phyloP scores from a whole-genome alignment of 768 basidiomycete species.

The Strobilomyces dryophilus region DNA sequence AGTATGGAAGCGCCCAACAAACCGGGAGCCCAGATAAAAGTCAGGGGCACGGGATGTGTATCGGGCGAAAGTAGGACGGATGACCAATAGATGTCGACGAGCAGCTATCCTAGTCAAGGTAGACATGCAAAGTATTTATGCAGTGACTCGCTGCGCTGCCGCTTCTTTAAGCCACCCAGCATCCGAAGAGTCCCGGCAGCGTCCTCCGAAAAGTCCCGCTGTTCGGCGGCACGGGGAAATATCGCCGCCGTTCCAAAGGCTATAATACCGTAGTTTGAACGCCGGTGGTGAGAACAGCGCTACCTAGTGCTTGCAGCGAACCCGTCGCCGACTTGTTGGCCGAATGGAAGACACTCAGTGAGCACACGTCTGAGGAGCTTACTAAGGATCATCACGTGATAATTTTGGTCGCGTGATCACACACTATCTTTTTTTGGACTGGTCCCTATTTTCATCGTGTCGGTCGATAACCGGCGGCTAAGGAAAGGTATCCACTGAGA shows the following conservation, averaged over 20 bases:
- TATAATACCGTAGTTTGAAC: background rate
- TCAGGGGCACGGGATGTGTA: constrained; percentile 5
- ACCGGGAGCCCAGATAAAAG: background rate
- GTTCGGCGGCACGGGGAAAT: background rate
- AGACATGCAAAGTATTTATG: constrained; percentile 13
- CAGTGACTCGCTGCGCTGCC: background rate
- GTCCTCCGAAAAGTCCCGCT: constrained; percentile 19
- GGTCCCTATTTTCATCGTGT: constrained; percentile 12
- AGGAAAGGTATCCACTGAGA: background rate
- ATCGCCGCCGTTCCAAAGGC: background rate
- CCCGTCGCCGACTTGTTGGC: too few species aligned
- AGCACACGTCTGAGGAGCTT: background rate
- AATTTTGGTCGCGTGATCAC: background rate
- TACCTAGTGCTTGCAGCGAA: background rate
- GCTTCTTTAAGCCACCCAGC: constrained; percentile 19
- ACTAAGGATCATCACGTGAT: constrained; percentile 5
- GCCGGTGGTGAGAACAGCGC: background rate
- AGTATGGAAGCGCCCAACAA: constrained; percentile 18
- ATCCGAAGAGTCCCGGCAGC: constrained; percentile 26
- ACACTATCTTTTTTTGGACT: background rate
- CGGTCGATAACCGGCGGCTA: constrained; percentile 10
- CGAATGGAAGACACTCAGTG: background rate
- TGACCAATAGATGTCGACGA: constrained; percentile 5
- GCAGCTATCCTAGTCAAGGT: constrained; percentile 8
- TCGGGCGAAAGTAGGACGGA: constrained; percentile 12